Evolutionary conservation across 2,329 filamentous ascomycete species (phyloP).

Genomic region (Arthroderma uncinatum): DNA sequence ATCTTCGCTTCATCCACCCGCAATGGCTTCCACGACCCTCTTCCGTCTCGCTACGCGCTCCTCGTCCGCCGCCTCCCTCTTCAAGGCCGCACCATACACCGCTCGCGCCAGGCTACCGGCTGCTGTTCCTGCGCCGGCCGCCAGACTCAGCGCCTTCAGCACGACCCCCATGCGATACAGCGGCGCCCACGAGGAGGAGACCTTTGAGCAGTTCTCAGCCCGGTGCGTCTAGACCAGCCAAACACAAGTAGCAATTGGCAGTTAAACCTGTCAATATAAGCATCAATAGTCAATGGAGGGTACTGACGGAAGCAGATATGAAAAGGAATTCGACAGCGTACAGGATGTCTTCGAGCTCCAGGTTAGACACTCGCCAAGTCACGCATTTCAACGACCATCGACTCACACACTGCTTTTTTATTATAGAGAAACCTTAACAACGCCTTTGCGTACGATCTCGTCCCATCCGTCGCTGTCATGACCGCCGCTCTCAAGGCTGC

Average conservation of each 20-base stretch:
- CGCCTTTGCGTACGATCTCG: constrained; percentile 99
- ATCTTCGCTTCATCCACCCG: constrained; percentile 17
- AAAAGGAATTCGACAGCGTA: constrained; percentile 96
- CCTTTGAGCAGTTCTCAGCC: constrained; percentile 95
- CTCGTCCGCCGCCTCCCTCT: constrained; percentile 39
- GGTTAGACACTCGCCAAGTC: constrained; percentile 46
- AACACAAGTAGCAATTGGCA: too few relatives aligned
- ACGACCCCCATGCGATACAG: constrained; percentile 46
- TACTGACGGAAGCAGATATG: constrained; percentile 55
- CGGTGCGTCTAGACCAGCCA: constrained; percentile 55
- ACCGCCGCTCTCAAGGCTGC: constrained; percentile 86
- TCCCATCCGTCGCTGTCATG: constrained; percentile 85
- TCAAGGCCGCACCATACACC: constrained; percentile 50
- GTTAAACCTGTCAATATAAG: too few relatives aligned
- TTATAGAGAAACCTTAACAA: constrained; percentile 89
- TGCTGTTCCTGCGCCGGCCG: constrained; percentile 41
- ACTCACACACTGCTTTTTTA: background rate
- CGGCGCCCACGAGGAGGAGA: constrained; percentile 74
- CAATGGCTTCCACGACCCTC: constrained; percentile 57
- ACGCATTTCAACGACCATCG: background rate
- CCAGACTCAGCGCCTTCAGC: constrained; percentile 53
- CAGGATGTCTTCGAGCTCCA: constrained; percentile 99
- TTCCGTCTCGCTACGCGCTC: constrained; percentile 62
- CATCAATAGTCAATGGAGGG: background rate
- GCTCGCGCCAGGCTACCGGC: constrained; percentile 47